Evolutionary conservation across 116 monocot genomes (phyloP).

Genomic region (Trichopus zeylanicus): DNA sequence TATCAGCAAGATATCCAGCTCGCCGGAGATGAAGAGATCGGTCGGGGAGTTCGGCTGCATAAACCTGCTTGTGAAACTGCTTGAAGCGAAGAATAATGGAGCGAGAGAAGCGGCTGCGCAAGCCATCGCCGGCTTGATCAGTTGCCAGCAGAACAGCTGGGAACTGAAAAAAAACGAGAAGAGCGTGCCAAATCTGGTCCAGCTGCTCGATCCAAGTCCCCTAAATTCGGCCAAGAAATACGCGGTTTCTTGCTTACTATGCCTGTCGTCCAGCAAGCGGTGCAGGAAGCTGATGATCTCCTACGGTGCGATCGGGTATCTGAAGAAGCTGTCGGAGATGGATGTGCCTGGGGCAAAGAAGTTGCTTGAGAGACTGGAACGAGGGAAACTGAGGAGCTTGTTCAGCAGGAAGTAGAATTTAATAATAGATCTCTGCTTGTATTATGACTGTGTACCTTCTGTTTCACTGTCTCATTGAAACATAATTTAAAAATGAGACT

Average conservation of each 20-base stretch:
- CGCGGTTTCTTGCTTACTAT: slow-evolving; percentile 46
- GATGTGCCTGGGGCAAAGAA: slow-evolving; percentile 66
- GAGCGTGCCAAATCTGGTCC: slow-evolving; percentile 63
- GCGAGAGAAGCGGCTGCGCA: slow-evolving; percentile 63
- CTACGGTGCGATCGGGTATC: slow-evolving; percentile 75
- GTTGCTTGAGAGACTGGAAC: slow-evolving; percentile 58
- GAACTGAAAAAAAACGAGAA: slow-evolving; percentile 59
- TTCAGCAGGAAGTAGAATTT: slow-evolving; percentile 51
- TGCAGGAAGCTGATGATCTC: slow-evolving; percentile 75
- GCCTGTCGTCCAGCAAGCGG: slow-evolving; percentile 42
- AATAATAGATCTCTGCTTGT: background rate
- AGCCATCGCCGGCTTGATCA: slow-evolving; percentile 58
- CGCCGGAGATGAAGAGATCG: slow-evolving; percentile 39
- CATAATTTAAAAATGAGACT: too few relatives aligned
- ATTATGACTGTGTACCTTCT: background rate
- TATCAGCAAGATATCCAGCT: slow-evolving; percentile 42
- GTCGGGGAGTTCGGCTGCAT: slow-evolving; percentile 43
- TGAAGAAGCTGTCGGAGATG: slow-evolving; percentile 69
- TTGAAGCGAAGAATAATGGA: slow-evolving; percentile 40
- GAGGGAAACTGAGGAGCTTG: slow-evolving; percentile 37
- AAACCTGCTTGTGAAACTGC: slow-evolving; percentile 39
- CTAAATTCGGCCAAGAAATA: slow-evolving; percentile 72
- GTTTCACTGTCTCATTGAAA: slow-evolving; percentile 54
- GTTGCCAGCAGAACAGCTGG: slow-evolving; percentile 30
- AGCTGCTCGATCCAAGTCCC: slow-evolving; percentile 68